A percentile compares a stretch with the other conserved stretches of the same genome.
These are phyloP conservation scores for Ascochyta koolunga DNA, from an alignment of 2,329 filamentous ascomycete species.

Conservation along the genomic window DNA sequence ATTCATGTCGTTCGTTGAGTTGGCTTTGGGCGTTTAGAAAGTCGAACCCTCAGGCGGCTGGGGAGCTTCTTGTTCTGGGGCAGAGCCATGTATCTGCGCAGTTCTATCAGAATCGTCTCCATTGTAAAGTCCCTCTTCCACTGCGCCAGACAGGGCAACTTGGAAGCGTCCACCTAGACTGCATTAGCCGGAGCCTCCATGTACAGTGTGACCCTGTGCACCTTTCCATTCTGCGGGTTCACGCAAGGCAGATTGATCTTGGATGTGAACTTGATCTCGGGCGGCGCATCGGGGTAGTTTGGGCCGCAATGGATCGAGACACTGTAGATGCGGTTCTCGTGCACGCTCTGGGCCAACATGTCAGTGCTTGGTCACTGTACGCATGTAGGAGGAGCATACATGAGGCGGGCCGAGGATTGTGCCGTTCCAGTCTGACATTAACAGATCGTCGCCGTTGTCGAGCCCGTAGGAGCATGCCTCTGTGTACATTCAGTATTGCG, in stretches of 20 bases:
- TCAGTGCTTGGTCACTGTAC: background rate
- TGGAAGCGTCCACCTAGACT: constrained; percentile 76
- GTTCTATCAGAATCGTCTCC: constrained; percentile 89
- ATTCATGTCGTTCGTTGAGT: constrained; percentile 11
- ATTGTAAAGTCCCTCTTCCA: constrained; percentile 96
- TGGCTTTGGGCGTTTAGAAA: constrained; percentile 46
- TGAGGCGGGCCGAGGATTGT: constrained; percentile 97
- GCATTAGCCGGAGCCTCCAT: constrained; percentile 4
- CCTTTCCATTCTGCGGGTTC: constrained; percentile 76
- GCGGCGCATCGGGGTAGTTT: constrained; percentile 86
- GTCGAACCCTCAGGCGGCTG: constrained; percentile 88
- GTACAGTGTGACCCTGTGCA: constrained; percentile 41
- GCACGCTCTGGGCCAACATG: constrained; percentile 70
- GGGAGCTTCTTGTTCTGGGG: constrained; percentile 92
- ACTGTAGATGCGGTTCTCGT: constrained; percentile 99
- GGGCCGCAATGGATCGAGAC: constrained; percentile 94
- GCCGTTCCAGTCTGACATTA: constrained; percentile 99
- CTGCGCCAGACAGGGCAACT: constrained; percentile 81
- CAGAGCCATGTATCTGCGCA: constrained; percentile 93
- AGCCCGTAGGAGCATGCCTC: constrained; percentile 98
- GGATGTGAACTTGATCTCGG: constrained; percentile 89
- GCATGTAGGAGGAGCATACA: constrained; percentile 62
- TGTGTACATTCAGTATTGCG: constrained; percentile 45
- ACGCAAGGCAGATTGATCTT: constrained; percentile 98
- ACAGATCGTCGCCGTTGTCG: constrained; percentile 88